phyloP scores from a whole-genome alignment of 23 red algal genomes.

The Rhodosorus marinus region DNA sequence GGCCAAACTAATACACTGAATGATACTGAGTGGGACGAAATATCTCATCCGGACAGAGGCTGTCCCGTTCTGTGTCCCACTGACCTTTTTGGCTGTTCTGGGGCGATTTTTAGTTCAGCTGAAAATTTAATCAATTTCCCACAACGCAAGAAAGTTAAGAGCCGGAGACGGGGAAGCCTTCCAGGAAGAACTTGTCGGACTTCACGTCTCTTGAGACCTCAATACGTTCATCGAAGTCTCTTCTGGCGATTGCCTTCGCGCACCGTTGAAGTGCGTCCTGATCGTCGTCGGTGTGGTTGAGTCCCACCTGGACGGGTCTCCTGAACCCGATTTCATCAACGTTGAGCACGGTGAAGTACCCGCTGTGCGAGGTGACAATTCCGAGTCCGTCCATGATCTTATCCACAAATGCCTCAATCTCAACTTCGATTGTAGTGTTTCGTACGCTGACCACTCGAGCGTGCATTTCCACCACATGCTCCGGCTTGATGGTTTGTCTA shows the following conservation, averaged over 20 bases:
- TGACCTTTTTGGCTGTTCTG: no score
- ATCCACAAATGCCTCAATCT: neutral
- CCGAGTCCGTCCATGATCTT: neutral
- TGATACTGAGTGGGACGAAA: no score
- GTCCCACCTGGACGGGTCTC: neutral
- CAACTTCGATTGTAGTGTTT: neutral
- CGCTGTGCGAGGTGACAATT: neutral
- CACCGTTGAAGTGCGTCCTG: conserved; percentile 1
- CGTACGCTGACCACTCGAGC: conserved; percentile 4
- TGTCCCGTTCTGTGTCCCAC: no score
- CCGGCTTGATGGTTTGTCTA: neutral
- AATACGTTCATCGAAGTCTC: no score
- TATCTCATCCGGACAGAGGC: no score
- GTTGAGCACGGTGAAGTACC: conserved; percentile 1
- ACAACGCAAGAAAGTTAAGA: no score
- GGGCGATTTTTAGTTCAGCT: no score
- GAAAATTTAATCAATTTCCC: no score
- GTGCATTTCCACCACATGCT: neutral
- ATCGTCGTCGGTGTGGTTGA: conserved; percentile 1
- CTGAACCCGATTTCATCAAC: neutral
- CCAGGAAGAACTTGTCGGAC: no score
- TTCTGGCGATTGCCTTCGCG: conserved; percentile 3
- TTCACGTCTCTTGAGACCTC: no score
- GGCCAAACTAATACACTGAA: no score
- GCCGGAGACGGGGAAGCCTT: no score